A percentile compares a stretch with the other conserved stretches of the same genome.
Evolutionary conservation across 2,329 filamentous ascomycete species (phyloP).

Genomic region (Zasmidium cellare): DNA sequence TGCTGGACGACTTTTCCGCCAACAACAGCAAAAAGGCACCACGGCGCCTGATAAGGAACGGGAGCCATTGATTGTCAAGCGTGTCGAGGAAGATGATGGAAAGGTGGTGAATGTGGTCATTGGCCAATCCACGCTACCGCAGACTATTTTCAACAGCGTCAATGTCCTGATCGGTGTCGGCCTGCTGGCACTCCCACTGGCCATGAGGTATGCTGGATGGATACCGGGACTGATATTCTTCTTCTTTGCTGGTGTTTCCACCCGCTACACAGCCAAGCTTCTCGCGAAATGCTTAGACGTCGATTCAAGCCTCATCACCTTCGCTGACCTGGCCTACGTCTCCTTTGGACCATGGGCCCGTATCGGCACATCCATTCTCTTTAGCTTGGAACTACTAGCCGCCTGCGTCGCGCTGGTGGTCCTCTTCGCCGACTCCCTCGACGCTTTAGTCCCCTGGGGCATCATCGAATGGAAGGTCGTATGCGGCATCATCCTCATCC

Average conservation of each 20-base stretch:
- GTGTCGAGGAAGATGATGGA: conserved; percentile 80
- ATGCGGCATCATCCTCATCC: conserved; percentile 74
- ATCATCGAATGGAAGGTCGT: conserved; percentile 80
- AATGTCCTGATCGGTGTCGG: conserved; percentile 91
- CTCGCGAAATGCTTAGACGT: conserved; percentile 86
- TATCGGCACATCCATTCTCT: conserved; percentile 78
- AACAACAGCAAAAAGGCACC: conserved; percentile 46
- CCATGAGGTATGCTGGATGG: conserved; percentile 86
- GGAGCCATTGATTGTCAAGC: conserved; percentile 83
- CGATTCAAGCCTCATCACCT: conserved; percentile 83
- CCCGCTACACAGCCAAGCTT: conserved; percentile 81
- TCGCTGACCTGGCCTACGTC: conserved; percentile 88
- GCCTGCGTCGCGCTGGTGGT: conserved; percentile 88
- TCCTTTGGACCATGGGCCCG: conserved; percentile 83
- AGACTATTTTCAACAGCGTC: conserved; percentile 95
- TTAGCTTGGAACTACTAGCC: conserved; percentile 82
- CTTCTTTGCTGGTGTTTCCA: conserved; percentile 70
- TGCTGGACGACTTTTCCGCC: conserved; percentile 52
- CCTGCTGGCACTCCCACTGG: conserved; percentile 82
- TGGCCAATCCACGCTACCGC: conserved; percentile 90
- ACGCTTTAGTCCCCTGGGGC: conserved; percentile 72
- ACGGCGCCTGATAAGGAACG: conserved; percentile 47
- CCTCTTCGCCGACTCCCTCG: conserved; percentile 90
- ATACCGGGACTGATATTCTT: conserved; percentile 76
- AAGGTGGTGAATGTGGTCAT: conserved; percentile 81